phyloP scores from a whole-genome alignment of 2,329 filamentous ascomycete genomes.

The Mollisia scopiformis region DNA sequence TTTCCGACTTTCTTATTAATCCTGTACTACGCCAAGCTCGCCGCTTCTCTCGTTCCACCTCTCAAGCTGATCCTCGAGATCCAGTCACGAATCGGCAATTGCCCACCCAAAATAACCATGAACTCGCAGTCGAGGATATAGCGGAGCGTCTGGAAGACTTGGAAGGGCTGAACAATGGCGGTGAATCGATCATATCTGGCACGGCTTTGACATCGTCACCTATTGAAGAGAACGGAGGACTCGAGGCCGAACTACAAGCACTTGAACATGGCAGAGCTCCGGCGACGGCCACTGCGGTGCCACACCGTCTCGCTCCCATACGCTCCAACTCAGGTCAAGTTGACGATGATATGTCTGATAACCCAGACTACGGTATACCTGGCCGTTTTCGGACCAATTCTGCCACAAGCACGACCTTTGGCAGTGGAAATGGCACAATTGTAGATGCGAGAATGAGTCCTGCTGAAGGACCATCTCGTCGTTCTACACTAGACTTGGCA shows the following conservation, averaged over 20 bases:
- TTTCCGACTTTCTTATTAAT: slow-evolving; percentile 68
- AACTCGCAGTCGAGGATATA: slow-evolving; percentile 30
- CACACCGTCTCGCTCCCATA: slow-evolving; percentile 23
- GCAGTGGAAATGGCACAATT: slow-evolving; percentile 5
- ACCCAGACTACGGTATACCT: slow-evolving; percentile 29
- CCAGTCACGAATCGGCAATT: slow-evolving; percentile 27
- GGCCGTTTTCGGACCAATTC: slow-evolving; percentile 29
- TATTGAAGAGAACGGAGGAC: slow-evolving; percentile 29
- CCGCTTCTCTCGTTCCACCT: slow-evolving; percentile 54
- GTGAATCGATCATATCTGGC: slow-evolving; percentile 17
- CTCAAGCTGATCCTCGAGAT: slow-evolving; percentile 41
- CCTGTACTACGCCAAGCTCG: slow-evolving; percentile 68
- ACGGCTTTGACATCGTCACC: slow-evolving; percentile 27
- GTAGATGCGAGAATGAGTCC: slow-evolving; percentile 27
- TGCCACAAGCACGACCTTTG: slow-evolving; percentile 17
- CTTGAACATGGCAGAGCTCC: slow-evolving; percentile 14
- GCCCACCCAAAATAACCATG: slow-evolving; percentile 20
- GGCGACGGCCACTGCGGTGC: slow-evolving; percentile 11
- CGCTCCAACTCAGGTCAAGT: slow-evolving; percentile 21
- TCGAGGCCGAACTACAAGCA: slow-evolving; percentile 27
- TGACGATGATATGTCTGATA: slow-evolving; percentile 32
- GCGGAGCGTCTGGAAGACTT: slow-evolving; percentile 23
- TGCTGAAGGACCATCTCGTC: slow-evolving; percentile 27
- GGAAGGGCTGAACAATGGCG: background rate
- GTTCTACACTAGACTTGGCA: slow-evolving; percentile 25